phyloP scores from a whole-genome alignment of 768 basidiomycete species.

The Pleurotus cornucopiae region DNA sequence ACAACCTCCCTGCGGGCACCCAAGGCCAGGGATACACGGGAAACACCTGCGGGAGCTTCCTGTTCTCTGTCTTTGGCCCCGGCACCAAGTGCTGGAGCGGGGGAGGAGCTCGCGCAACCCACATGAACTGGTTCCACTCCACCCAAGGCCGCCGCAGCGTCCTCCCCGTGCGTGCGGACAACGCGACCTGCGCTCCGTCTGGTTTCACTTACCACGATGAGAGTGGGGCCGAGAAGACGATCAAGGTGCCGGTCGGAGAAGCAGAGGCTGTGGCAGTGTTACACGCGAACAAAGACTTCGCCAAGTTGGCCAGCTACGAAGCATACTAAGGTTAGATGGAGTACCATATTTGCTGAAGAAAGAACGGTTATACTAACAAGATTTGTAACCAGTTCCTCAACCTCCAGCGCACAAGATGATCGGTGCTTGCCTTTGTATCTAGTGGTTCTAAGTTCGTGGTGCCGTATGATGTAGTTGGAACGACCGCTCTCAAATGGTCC shows the following conservation, averaged over 20 bases:
- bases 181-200: background rate
- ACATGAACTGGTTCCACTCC: conserved; percentile 5
- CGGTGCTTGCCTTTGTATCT: too few relatives aligned
- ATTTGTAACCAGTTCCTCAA: too few relatives aligned
- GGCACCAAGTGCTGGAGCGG: conserved; percentile 3
- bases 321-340: background rate
- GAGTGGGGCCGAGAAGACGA: background rate
- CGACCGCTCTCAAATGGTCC: too few relatives aligned
- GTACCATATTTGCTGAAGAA: too few relatives aligned
- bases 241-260: background rate
- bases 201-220: background rate
- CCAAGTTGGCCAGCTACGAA: background rate
- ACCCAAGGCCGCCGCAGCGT: background rate
- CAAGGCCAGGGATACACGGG: conserved; percentile 3
- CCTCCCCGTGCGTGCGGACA: background rate
- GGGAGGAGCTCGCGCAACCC: background rate
- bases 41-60: background rate
- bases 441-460: too few relatives aligned
- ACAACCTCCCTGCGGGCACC: background rate
- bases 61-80: conserved; percentile 1
- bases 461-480: too few relatives aligned
- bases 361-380: too few relatives aligned
- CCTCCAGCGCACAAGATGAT: too few relatives aligned
- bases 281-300: background rate
- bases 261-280: background rate